Evolutionary conservation across 2,329 filamentous ascomycete genomes (phyloP), one percentile per base, ranked within the genome.

Genomic region (Fusarium graminum): DNA sequence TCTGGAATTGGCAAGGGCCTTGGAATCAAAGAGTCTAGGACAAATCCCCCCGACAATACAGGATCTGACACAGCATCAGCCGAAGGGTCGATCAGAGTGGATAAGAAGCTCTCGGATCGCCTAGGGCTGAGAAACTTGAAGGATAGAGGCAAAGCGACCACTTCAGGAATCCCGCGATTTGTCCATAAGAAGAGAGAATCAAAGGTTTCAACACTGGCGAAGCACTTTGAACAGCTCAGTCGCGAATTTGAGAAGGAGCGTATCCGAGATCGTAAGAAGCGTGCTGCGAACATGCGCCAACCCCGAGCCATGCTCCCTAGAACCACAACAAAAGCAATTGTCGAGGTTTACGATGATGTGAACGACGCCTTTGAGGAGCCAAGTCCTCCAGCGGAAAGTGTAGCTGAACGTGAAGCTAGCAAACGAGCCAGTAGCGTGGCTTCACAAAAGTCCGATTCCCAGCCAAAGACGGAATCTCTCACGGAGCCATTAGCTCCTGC

Each of bases 171-270:
- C 61, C 94, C 94, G 28, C 88, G 95, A 30, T 95, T 95, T 26
- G 88, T 97, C 28, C 88, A 91, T 49, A 92, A 89, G 74, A 89
- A 86, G 69, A 90, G 88, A 67, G 86, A 90, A 51, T 88, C 92
- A 5, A 92, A 91, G 72, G 95, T 99, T 4, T 96, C 93, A 10
- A 93, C 90, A n/a, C 83, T 99, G 47, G 93, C 95, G 17, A 92
- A 92, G 70, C 95, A 98, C 76, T 98, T 99, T 74, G 96, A 99
- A 77, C 94, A 98, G 76, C 84, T 99, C 56, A 97, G 93, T 71
- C 90, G 94, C 25, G 96, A 99, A 74, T 99, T 99, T 69, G 93
- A 97, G 74, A 97, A 94, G 72, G 94, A 99, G 78, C 88, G 95
- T 42, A 87, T 96, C 69, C 90, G 92, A 46, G 94, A 98, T 76